Percentiles rank a stretch among this genome's conserved stretches.
Conservation (phyloP, 306 rosid species). For the Prinsepia uniflora region DNA sequence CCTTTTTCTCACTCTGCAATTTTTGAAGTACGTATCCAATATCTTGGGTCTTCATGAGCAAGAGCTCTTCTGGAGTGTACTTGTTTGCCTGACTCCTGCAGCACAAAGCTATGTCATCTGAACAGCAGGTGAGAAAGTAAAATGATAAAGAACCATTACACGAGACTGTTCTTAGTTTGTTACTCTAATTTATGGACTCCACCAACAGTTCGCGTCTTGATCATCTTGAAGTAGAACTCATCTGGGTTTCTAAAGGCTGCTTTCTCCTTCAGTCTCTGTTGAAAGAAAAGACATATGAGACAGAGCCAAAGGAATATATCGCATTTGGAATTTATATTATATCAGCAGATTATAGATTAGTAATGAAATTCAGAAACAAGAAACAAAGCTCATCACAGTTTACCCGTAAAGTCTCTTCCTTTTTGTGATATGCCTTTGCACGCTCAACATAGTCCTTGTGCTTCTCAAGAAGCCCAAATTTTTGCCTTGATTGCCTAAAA, state of each 20-base stretch:
- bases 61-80: conserved; percentile 63
- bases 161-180: conserved; percentile 28
- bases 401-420: conserved; percentile 68
- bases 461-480: conserved; percentile 75
- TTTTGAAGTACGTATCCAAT: conserved; percentile 74
- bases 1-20: conserved; percentile 76
- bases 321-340: not conserved
- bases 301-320: not conserved
- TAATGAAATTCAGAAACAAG: not conserved
- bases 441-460: conserved; percentile 87
- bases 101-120: not conserved
- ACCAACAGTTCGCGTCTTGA: conserved; percentile 42
- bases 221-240: conserved; percentile 84
- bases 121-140: not conserved
- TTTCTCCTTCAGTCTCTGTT: conserved; percentile 71
- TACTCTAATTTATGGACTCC: conserved; percentile 73
- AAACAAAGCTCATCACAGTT: not conserved
- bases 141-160: conserved; percentile 1
- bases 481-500: conserved; percentile 54
- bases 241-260: conserved; percentile 66
- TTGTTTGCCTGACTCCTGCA: conserved; percentile 65
- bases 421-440: conserved; percentile 63
- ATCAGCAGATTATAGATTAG: not conserved
- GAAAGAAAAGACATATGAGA: conserved; percentile 15
- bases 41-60: conserved; percentile 83